Evolutionary conservation across 805 yeast species (phyloP).

Genomic region (Saccharomycopsis schoenii): DNA sequence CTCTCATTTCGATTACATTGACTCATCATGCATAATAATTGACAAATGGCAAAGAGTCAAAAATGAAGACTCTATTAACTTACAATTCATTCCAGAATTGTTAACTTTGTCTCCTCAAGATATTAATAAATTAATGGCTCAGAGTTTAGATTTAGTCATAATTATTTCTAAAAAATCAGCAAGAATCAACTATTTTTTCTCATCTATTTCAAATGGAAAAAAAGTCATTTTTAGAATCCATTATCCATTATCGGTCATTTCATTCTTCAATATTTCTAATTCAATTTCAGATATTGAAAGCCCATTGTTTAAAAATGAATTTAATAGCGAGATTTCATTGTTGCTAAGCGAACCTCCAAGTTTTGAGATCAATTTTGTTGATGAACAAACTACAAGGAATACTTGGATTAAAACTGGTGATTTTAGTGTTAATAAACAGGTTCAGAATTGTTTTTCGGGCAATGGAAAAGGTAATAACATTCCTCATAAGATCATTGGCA

Average conservation of each 20-base stretch:
- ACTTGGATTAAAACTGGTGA: conserved; percentile 80
- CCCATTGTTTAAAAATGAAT: conserved; percentile 23
- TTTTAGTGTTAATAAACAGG: conserved; percentile 77
- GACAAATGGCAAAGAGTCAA: conserved; percentile 77
- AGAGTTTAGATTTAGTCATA: conserved; percentile 59
- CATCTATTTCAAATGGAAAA: conserved; percentile 58
- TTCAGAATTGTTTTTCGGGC: conserved; percentile 52
- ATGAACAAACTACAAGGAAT: conserved; percentile 31
- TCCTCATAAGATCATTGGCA: conserved; percentile 16
- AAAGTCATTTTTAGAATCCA: conserved; percentile 65
- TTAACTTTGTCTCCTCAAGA: conserved; percentile 61
- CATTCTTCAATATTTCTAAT: conserved; percentile 40
- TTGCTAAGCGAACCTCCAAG: conserved; percentile 54
- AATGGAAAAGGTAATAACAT: conserved; percentile 23
- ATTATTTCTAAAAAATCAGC: conserved; percentile 58
- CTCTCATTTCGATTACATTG: conserved; percentile 59
- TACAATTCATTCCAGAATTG: conserved; percentile 34
- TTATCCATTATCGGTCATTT: conserved; percentile 53
- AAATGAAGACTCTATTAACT: conserved; percentile 41
- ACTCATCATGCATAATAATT: conserved; percentile 57
- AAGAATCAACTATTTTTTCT: conserved; percentile 70
- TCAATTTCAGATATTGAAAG: conserved; percentile 20
- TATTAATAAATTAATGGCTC: conserved; percentile 51
- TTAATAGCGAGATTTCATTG: conserved; percentile 37
- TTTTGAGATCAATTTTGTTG: conserved; percentile 64